phyloP scores from a whole-genome alignment of 352 stramenopile species.

The Elongisporangium senticosum region DNA sequence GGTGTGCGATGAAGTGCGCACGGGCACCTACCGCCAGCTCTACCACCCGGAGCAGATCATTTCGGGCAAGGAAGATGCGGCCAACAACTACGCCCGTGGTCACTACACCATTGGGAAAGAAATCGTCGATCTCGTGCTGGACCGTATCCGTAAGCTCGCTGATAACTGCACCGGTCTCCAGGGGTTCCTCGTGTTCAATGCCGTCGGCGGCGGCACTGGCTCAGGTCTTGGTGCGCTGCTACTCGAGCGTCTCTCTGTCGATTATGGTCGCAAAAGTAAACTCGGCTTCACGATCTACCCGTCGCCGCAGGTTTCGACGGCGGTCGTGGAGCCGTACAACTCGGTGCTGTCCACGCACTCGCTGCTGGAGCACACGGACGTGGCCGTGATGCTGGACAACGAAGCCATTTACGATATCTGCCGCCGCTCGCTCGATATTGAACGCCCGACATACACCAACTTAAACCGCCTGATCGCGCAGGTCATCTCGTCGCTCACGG shows the following conservation, averaged over 20 bases:
- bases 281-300: constrained; percentile 98
- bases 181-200: constrained; percentile 98
- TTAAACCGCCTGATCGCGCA: constrained; percentile 95
- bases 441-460: constrained; percentile 94
- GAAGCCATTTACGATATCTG: constrained; percentile 99
- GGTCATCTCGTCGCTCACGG: constrained; percentile 94
- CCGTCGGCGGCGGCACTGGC: constrained; percentile 95
- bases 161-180: constrained; percentile 97
- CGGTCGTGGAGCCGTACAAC: constrained; percentile 99
- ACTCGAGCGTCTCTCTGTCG: constrained; percentile 95
- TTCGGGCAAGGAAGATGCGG: constrained; percentile 95
- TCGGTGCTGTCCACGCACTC: constrained; percentile 94
- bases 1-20: constrained; percentile 97
- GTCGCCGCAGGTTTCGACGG: constrained; percentile 94
- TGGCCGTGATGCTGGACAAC: constrained; percentile 97
- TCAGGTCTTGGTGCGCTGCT: constrained; percentile 96
- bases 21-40: constrained; percentile 93
- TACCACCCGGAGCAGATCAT: constrained; percentile 99
- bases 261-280: constrained; percentile 98
- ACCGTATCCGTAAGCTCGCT: constrained; percentile 96
- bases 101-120: constrained; percentile 95
- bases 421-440: constrained; percentile 94
- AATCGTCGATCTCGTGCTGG: constrained; percentile 96
- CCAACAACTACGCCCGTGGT: constrained; percentile 90
- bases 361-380: constrained; percentile 97